Evolutionary conservation across 176 grass and related monocot species (phyloP), one percentile per base, ranked within the genome.

Genomic region (Oryza coarctata): DNA sequence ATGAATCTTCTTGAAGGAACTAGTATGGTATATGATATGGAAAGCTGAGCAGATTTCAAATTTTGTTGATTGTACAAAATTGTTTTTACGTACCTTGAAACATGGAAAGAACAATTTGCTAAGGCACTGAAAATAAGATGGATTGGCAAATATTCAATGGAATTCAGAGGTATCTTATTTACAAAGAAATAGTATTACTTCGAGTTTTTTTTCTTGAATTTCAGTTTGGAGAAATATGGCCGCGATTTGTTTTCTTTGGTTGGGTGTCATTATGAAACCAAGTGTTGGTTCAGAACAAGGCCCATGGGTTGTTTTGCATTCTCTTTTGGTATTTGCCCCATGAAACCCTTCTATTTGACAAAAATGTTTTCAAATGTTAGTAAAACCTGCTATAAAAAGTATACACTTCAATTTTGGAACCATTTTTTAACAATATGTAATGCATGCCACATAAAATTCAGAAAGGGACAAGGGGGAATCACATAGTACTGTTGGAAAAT

Each of bases 81-180:
- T 40, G 12, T 63, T 72, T 71, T 17, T 15, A 74, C 47, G 1
- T 41, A 3, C 34, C 58, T 50, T 73, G n/a, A 83, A 74, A 65
- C 80, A 83, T 83, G 20, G 22, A 28, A 64, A 20, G 5, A 49
- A 74, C 13, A 74, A 36, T 26, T 82, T 82, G 38, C 26, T 31
- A 55, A 25, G 25, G 4, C 2, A 61, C 58, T 60, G 30, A 65
- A 83, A 27, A 27, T 58, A 77, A 18, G 47, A 84, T 57, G 63
- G 12, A 6, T 43, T 62, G 18, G 44, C 30, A 84, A 32, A 78
- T 20, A 61, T 45, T 38, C 17, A 31, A 6, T 75, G 31, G 17
- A 66, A n/a, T 2, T 45, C 9, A 26, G 41, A 0, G 43, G 29
- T 10, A 12, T 47, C 3, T 67, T 28, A 2, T 5, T 29, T 17